Base-by-base conservation (phyloP, 352 stramenopile species). In the Blastocystis sp. region DNA sequence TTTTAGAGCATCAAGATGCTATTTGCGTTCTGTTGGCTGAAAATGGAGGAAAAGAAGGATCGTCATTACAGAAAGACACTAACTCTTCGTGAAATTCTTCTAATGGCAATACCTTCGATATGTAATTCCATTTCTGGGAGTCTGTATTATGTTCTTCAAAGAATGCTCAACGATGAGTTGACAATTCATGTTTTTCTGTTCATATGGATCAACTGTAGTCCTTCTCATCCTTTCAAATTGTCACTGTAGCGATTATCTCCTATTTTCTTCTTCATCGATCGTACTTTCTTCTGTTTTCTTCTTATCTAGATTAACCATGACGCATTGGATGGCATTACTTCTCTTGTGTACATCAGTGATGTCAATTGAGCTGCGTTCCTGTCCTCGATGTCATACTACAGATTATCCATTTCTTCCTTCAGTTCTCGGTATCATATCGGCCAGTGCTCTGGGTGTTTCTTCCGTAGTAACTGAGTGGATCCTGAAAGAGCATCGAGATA, bases 151-250 rank as follows among this genome's bases (percentile, higher is more conserved):
- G 14, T 52, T 56, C 29, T 80, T n/a, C 69, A 80, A 63, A 16
- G 69, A 59, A 24, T 59, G n/a, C 61, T 80, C 42, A 54, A 80
- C 19, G 69, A 80, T 61, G 69, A 80, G 29, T 39, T 80, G 11
- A 35, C 61, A 52, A 80, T 80, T 61, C 69, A 80, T 49, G 69
- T 80, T 19, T 16, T 35, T 39, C 19, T 43, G 5, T 29, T 7
- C 19, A 4, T 27, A 21, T 37, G 19, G 19, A n/a, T 56, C 61
- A 27, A 80, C 49, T 16, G 43, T 59, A 80, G 69, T 80, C 69
- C 2, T 35, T 80, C 11, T 61, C 43, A 16, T 19, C 42, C 39
- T 80, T 57, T 61, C 32, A 80, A 63, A 39, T 80, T 0, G 69
- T 56, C 9, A 52, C 61, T n/a, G 61, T 42, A 6, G 69, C 35